Conservation (phyloP, 2,329 filamentous ascomycete genomes). For the Xylaria digitata region DNA sequence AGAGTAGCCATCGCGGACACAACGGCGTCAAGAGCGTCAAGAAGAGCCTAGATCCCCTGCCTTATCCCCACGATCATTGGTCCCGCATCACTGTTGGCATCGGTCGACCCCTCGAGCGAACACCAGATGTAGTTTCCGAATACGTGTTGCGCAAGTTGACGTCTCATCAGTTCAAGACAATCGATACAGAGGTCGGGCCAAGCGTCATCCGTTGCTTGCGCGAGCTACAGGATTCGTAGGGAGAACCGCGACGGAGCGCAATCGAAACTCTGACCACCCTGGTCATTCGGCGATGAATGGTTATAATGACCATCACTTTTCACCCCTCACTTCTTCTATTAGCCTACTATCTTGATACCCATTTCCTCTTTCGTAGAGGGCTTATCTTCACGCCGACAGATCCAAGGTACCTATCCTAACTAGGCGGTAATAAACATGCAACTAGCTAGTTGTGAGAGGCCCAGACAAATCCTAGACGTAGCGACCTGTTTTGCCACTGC, state of each 20-base stretch:
- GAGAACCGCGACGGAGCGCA: conserved; percentile 1
- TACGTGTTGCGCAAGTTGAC: conserved; percentile 82
- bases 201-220: conserved; percentile 63
- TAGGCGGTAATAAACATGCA: neutral
- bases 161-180: conserved; percentile 58
- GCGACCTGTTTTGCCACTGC: neutral
- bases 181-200: conserved; percentile 65
- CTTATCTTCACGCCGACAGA: neutral
- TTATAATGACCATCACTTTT: neutral
- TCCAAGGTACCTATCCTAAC: neutral
- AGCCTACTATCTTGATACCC: conserved; percentile 5
- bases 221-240: conserved; percentile 57
- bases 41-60: conserved; percentile 57
- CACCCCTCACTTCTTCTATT: neutral
- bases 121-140: conserved; percentile 73
- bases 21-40: conserved; percentile 79
- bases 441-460: neutral
- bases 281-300: neutral
- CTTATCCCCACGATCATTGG: conserved; percentile 58
- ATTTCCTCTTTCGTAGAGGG: neutral
- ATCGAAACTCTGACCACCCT: neutral
- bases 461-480: neutral
- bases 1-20: conserved; percentile 74
- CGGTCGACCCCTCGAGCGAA: conserved; percentile 79
- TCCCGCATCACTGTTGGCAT: conserved; percentile 84